Base-by-base conservation (phyloP, 2,329 filamentous ascomycete genomes). In the Pseudopithomyces maydicus region DNA sequence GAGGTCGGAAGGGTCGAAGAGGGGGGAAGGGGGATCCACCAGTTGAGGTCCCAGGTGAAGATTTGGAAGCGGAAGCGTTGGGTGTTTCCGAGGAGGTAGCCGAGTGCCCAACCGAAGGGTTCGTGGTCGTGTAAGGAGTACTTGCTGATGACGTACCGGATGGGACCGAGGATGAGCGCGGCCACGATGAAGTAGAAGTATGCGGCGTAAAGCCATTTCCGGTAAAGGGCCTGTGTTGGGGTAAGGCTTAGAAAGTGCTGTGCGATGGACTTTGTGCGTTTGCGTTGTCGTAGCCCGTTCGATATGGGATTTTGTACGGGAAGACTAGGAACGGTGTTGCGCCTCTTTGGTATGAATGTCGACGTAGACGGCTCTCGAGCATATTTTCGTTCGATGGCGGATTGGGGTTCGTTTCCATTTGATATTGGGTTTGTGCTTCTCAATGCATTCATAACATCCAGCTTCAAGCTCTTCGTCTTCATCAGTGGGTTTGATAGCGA, bases 91-190 rank as follows among this genome's bases (percentile, higher is more conserved):
- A 98, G 85, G 2, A 97, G 79, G 74, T 99, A 99, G 1, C 91
- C 89, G 11, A 97, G 76, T 0, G 92, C 93, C 95, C 95, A 99
- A 2, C 94, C 91, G 43, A 99, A 85, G 0, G 95, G 92, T 66
- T 99, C 95, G 50, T 87, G 79, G 15, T 86, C 87, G 33, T 83
- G 70, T 1, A 99, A 81, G 14, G 92, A 92, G 59, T 84, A 81
- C 42, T 78, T 77, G 38, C 83, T 78, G 48, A 98, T 86, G 64
- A 91, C 90, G 2, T 81, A 80, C 52, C 92, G 85, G 26, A 98
- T 83, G 0, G 88, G 90, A 2, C 87, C 76, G 3, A 97, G 76
- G 51, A 96, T 85, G 32, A 91, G 84, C 0, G 79, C 68, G 8
- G 88, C 51, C 7, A 96, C 85, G 46, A 86, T 84, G 0, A 81